Evolutionary conservation across 2,329 filamentous ascomycete genomes (phyloP), one percentile per base, ranked within the genome.

Genomic region (Curvularia verruculosa): DNA sequence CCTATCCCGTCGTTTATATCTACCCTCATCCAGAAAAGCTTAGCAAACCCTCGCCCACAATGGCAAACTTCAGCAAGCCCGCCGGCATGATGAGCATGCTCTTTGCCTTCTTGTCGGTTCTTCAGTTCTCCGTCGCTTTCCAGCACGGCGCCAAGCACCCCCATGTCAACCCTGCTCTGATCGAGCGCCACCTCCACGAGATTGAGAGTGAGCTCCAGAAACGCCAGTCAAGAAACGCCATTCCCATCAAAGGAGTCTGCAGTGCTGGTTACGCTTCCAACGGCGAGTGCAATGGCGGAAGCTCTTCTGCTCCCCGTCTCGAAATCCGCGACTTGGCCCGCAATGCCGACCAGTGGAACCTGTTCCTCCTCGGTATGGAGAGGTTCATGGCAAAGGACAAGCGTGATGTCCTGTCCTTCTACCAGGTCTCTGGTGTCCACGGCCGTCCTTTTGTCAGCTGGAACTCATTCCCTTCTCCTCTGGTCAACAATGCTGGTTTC

Each of bases 351-450:
- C 83, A 84, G 70, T 92, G 88, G 86, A 91, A 90, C 71, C 77
- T 96, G 56, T 96, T 89, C 74, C 80, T 96, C 24, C 83, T 94
- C 47, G 89, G 88, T 12, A 82, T 95, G 66, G 85, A 85, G 72
- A 86, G 87, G 78, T 86, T 94, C 79, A 87, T 91, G 76, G 83
- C 81, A 59, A 85, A 85, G 54, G 79, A 87, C 61, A 88, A 92
- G 76, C 79, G 81, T 28, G 80, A 86, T 59, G 81, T 82, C 53
- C 80, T 89, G 36, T 94, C 91, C 39, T 95, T 87, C 80, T 96
- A 92, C 77, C 86, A 91, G 69, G 84, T 96, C 37, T 18, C 50
- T 91, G 90, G 89, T 50, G 91, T 96, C 64, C 92, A 96, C 74
- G 92, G 91, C 18, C 87, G 89, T 59, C 92, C 92, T 1, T 86